Conservation (phyloP, 78 protist species). For the Dictyostelium citrinum region DNA sequence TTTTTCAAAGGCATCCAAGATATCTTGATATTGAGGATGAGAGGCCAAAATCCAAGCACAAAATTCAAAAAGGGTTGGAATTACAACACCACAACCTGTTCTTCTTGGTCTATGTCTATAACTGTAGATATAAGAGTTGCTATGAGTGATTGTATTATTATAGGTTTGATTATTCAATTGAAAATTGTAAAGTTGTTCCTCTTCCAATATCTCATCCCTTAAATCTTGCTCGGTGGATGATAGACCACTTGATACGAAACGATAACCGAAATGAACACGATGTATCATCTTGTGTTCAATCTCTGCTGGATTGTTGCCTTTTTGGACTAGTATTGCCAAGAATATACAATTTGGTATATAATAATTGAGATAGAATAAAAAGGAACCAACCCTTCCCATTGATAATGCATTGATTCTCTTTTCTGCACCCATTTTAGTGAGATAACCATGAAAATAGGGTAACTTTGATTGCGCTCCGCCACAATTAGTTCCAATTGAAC, state of each 20-base stretch:
- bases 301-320: background rate
- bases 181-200: slow-evolving; percentile 52
- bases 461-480: background rate
- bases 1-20: background rate
- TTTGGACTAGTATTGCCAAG: slow-evolving; percentile 7
- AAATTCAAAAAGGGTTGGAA: slow-evolving; percentile 71
- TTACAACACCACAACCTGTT: slow-evolving; percentile 60
- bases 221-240: background rate
- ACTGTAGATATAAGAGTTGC: slow-evolving; percentile 32
- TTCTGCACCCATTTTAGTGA: slow-evolving; percentile 36
- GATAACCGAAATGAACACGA: slow-evolving; percentile 67
- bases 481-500: background rate
- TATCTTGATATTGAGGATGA: slow-evolving; percentile 43
- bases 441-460: slow-evolving; percentile 61
- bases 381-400: background rate
- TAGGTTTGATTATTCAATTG: slow-evolving; percentile 17
- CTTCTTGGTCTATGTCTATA: slow-evolving; percentile 63
- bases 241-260: slow-evolving; percentile 38
- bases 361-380: slow-evolving; percentile 48
- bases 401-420: slow-evolving; percentile 24
- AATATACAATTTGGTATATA: slow-evolving; percentile 70
- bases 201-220: slow-evolving; percentile 38
- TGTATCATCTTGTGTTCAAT: slow-evolving; percentile 63
- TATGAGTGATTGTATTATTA: slow-evolving; percentile 20
- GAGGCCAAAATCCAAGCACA: slow-evolving; percentile 64